Evolutionary conservation across 2,329 filamentous ascomycete genomes (phyloP), one percentile per base, ranked within the genome.

Genomic region (Seiridium unicorne): DNA sequence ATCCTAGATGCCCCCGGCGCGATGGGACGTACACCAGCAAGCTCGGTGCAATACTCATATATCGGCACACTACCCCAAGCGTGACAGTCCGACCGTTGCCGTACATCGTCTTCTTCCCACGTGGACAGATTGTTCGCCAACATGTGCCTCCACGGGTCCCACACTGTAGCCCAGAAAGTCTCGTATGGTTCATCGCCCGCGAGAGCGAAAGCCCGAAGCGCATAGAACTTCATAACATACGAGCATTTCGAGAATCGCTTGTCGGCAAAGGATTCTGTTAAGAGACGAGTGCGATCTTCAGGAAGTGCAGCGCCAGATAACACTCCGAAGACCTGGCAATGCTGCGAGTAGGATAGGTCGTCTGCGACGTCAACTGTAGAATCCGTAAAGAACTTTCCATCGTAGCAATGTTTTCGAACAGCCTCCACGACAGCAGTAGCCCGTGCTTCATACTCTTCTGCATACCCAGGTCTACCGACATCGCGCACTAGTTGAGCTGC

Each of bases 291-390:
- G 9, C 42, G 42, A 26, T 70, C 63, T 1, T 58, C 51, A 0
- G 57, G 47, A 2, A 60, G 55, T 3, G 69, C 69, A 2, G 70
- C 73, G 4, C 73, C 73, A 10, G 61, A 68, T 0, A 77, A 65
- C 0, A 77, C 68, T 0, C 69, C 74, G 59, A 70, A 77, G 2
- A 75, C 68, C 42, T 77, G 74, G 53, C 68, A 72, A 48, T 76
- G 74, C 48, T 77, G 70, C 2, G 70, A 74, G 59, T 72, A 73
- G 1, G 69, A 64, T 1, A 42, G 10, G 2, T 62, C 51, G 6
- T 70, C 69, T 0, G 69, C 70, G 3, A 70, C 58, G 9, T 73
- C 68, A 0, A 70, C 69, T 0, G 72, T 72, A 0, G 73, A 74
- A 67, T 74, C 61, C 42, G 73, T 72, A 55, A 75, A 76, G 62